Evolutionary conservation across 495 filamentous ascomycete genomes (phyloP).

Genomic region (Rusavskia elegans): DNA sequence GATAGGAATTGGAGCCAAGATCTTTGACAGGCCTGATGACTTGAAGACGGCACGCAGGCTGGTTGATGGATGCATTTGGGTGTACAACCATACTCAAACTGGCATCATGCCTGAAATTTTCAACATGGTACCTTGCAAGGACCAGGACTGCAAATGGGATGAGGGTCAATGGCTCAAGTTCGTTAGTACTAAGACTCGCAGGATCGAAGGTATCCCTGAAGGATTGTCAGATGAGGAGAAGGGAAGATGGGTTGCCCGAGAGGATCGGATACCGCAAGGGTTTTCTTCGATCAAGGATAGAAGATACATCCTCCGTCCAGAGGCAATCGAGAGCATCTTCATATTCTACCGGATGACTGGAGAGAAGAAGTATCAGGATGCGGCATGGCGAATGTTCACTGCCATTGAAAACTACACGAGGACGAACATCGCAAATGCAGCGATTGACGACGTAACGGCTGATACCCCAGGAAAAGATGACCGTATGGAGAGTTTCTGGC

Average conservation of each 20-base stretch:
- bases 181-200: conserved; percentile 8
- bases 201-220: neutral
- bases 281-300: conserved; percentile 41
- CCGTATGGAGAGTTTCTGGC: conserved; percentile 43
- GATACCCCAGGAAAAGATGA: conserved; percentile 20
- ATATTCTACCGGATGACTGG: conserved; percentile 64
- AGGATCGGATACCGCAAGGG: conserved; percentile 36
- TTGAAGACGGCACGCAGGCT: conserved; percentile 37
- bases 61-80: conserved; percentile 43
- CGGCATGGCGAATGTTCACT: conserved; percentile 65
- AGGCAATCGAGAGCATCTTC: conserved; percentile 61
- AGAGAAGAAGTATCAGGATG: conserved; percentile 43
- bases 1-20: conserved; percentile 40
- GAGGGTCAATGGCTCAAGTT: conserved; percentile 31
- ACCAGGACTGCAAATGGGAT: conserved; percentile 38
- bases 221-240: conserved; percentile 18
- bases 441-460: conserved; percentile 39
- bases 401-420: conserved; percentile 43
- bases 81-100: conserved; percentile 37
- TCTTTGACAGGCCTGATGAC: conserved; percentile 39
- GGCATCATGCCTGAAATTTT: conserved; percentile 49
- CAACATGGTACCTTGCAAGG: conserved; percentile 33
- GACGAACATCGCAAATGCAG: conserved; percentile 41
- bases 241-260: conserved; percentile 23
- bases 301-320: conserved; percentile 53